These are phyloP conservation scores for Ogataea allantospora DNA, from an alignment of 805 yeast genomes.

Conservation along the genomic window DNA sequence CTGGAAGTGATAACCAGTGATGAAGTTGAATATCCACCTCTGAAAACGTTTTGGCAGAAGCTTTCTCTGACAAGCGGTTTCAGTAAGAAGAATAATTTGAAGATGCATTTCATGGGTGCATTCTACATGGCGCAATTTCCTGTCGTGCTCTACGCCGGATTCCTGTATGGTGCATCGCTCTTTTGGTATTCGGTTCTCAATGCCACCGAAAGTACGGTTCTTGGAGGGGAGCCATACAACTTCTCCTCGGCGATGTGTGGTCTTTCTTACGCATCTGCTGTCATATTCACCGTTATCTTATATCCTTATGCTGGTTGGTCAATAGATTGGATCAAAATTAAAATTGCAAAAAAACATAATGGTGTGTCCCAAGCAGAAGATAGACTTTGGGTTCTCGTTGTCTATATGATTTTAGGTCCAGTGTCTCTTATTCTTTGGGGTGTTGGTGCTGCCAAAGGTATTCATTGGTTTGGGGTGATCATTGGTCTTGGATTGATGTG, in stretches of 20 bases:
- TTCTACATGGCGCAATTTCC: slow-evolving; percentile 47
- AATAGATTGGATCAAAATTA: slow-evolving; percentile 50
- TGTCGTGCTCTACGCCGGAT: slow-evolving; percentile 58
- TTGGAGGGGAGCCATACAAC: slow-evolving; percentile 49
- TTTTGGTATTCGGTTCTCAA: slow-evolving; percentile 49
- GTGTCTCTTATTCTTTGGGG: slow-evolving; percentile 61
- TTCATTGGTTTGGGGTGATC: slow-evolving; percentile 55
- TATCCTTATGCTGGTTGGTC: slow-evolving; percentile 48
- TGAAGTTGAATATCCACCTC: slow-evolving; percentile 23
- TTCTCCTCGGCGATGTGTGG: slow-evolving; percentile 49
- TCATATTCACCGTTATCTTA: slow-evolving; percentile 44
- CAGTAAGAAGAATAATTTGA: slow-evolving; percentile 28
- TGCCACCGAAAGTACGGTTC: slow-evolving; percentile 45
- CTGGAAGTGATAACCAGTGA: slow-evolving; percentile 17
- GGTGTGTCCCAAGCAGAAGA: slow-evolving; percentile 59
- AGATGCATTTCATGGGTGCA: slow-evolving; percentile 36
- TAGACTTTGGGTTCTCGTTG: slow-evolving; percentile 49
- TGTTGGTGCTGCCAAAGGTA: slow-evolving; percentile 54
- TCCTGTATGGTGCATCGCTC: slow-evolving; percentile 48
- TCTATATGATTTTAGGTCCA: slow-evolving; percentile 51
- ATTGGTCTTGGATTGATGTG: slow-evolving; percentile 57
- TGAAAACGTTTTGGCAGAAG: slow-evolving; percentile 42
- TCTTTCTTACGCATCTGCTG: slow-evolving; percentile 51
- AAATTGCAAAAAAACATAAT: slow-evolving; percentile 45
- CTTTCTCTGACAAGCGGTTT: slow-evolving; percentile 42